Percentiles rank a stretch among this genome's conserved stretches.
These are phyloP conservation scores for Gracilaria vermiculophylla DNA, from an alignment of 23 red algal genomes.

Conservation along the genomic window DNA sequence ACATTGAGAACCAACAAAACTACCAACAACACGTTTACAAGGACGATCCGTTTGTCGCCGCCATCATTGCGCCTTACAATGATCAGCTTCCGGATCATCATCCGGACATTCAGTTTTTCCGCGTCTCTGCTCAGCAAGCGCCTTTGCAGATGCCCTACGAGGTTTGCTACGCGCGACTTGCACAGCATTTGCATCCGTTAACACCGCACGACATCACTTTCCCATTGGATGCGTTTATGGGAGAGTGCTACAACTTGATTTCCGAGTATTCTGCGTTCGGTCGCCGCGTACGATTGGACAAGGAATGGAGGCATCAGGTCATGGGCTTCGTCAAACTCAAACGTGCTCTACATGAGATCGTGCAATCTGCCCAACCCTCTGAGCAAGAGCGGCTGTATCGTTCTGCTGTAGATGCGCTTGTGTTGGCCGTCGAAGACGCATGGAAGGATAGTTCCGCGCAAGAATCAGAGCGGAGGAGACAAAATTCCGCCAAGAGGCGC, in stretches of 20 bases:
- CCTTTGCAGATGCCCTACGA: conserved; percentile 29
- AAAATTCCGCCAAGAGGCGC: conserved; percentile 6
- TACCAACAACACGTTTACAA: conserved; percentile 65
- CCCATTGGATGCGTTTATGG: conserved; percentile 15
- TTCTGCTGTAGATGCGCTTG: conserved; percentile 6
- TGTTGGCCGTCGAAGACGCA: background rate
- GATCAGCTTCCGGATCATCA: conserved; percentile 35
- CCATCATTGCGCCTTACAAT: conserved; percentile 48
- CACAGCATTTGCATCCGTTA: background rate
- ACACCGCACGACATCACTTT: background rate
- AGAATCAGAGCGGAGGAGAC: background rate
- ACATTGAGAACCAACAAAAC: conserved; percentile 76
- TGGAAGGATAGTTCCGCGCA: conserved; percentile 11
- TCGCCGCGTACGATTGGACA: conserved; percentile 29
- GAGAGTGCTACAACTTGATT: conserved; percentile 15
- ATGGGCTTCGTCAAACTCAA: conserved; percentile 8
- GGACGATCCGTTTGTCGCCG: conserved; percentile 40
- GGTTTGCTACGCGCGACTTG: conserved; percentile 9
- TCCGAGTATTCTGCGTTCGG: conserved; percentile 18
- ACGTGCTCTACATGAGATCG: background rate
- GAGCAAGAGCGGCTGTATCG: conserved; percentile 4
- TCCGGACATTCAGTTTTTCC: conserved; percentile 40
- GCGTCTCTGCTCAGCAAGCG: background rate
- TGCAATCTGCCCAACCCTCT: background rate
- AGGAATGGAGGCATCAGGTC: conserved; percentile 40